phyloP scores from a whole-genome alignment of 2,329 filamentous ascomycete genomes.

The Mariannaea elegans region DNA sequence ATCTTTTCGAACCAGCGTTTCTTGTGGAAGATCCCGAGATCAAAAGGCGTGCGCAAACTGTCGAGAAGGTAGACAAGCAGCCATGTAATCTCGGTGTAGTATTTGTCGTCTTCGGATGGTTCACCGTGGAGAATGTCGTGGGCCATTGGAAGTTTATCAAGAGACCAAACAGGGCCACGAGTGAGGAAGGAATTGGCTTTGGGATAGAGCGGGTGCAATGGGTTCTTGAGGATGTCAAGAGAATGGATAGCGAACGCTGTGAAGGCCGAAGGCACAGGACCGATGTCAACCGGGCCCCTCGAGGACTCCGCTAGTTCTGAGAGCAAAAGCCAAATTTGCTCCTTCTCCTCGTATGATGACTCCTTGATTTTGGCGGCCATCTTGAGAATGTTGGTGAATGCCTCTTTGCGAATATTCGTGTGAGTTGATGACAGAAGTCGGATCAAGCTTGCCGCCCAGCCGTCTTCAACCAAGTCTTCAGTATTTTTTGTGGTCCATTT shows the following conservation, averaged over 20 bases:
- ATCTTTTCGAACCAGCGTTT: slow-evolving; percentile 79
- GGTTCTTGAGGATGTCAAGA: slow-evolving; percentile 75
- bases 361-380: slow-evolving; percentile 70
- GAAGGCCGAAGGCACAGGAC: slow-evolving; percentile 75
- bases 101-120: slow-evolving; percentile 76
- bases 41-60: slow-evolving; percentile 66
- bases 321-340: slow-evolving; percentile 81
- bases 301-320: slow-evolving; percentile 83
- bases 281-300: slow-evolving; percentile 59
- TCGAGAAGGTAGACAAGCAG: slow-evolving; percentile 76
- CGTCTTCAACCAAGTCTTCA: slow-evolving; percentile 82
- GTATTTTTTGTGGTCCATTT: slow-evolving; percentile 81
- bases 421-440: slow-evolving; percentile 80
- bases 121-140: slow-evolving; percentile 69
- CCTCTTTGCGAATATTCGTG: slow-evolving; percentile 80
- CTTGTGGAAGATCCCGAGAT: slow-evolving; percentile 69
- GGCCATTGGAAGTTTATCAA: slow-evolving; percentile 77
- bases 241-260: slow-evolving; percentile 79
- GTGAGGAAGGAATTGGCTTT: slow-evolving; percentile 89
- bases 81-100: slow-evolving; percentile 79
- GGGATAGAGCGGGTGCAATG: slow-evolving; percentile 82
- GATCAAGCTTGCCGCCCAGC: slow-evolving; percentile 74
- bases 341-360: slow-evolving; percentile 77
- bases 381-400: slow-evolving; percentile 73
- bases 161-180: slow-evolving; percentile 77